Base-by-base conservation (phyloP, 345 rosid genomes). In the Leavenworthia alabamica region DNA sequence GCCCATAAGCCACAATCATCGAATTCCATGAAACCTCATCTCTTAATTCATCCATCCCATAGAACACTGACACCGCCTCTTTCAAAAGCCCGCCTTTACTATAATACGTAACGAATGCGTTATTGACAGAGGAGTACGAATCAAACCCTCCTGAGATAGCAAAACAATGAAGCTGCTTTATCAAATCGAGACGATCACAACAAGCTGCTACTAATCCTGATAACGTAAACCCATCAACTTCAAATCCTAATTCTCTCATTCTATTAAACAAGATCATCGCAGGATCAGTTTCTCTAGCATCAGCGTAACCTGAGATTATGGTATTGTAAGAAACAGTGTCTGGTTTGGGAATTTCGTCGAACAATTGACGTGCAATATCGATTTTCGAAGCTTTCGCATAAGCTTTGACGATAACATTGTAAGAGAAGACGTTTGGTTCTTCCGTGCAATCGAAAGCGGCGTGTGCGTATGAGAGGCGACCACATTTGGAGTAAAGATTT, bases 21-120 rank as follows among this genome's bases (percentile, higher is more conserved):
- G 97, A 82, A 60, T 92, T 92, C 98, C 98, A 89, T 1, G 98
- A 83, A 73, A 92, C 97, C 64, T 77, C 88, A 71, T 89, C 89
- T 69, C 79, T 81, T 12, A 67, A 58, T 33, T 71, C 78, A 32
- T 75, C 86, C 89, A 86, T 78, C 71, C 70, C 84, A 43, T 64
- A 55, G 44, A 92, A 89, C 53, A 89, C 75, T 14, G 53, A 52
- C 32, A 77, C 78, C 2, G 97, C 95, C 28, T 86, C 90, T 32
- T 55, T 79, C 76, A 92, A 69, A 45, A 77, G 39, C 14, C 93
- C 93, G 8, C 77, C 70, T 75, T 80, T 89, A 48, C 89, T 75
- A 31, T 92, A 92, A 67, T 66, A 78, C 3, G 89, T 76, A 24
- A 92, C 65, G 23, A 89, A 81, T 0, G 93, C 78, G 48, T 89